phyloP scores from a whole-genome alignment of 345 rosid species.

The Excoecaria agallocha region DNA sequence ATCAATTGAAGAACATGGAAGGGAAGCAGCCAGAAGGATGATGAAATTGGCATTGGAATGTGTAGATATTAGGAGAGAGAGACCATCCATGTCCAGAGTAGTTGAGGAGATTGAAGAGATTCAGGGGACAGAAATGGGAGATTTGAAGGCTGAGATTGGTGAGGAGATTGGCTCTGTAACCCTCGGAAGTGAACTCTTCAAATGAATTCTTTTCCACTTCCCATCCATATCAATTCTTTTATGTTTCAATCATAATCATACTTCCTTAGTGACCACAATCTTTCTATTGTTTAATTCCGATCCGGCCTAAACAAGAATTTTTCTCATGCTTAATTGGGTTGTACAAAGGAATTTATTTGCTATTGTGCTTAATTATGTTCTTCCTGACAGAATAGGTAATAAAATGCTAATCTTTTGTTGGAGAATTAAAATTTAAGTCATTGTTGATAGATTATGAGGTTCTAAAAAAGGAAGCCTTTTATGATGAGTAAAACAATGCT shows the following conservation, averaged over 20 bases:
- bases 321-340: too few species aligned
- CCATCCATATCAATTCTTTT: neutral
- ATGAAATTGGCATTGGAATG: conserved; percentile 37
- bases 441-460: too few species aligned
- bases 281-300: too few species aligned
- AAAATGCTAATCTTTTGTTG: too few species aligned
- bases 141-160: conserved; percentile 15
- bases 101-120: conserved; percentile 34
- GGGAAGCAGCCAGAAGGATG: conserved; percentile 21
- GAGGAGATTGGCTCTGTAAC: conserved; percentile 14
- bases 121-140: conserved; percentile 29
- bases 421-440: too few species aligned
- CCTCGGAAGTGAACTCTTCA: conserved; percentile 10
- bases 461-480: too few species aligned
- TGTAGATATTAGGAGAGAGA: conserved; percentile 21
- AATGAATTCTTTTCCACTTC: neutral
- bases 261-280: too few species aligned
- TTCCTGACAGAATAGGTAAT: too few species aligned
- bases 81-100: conserved; percentile 34
- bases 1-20: conserved; percentile 15
- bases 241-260: neutral
- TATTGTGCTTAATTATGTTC: too few species aligned
- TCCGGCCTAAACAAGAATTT: too few species aligned
- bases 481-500: too few species aligned
- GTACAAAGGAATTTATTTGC: too few species aligned